phyloP scores from a whole-genome alignment of 352 stramenopile genomes.

The Globisporangium cystogenes region DNA sequence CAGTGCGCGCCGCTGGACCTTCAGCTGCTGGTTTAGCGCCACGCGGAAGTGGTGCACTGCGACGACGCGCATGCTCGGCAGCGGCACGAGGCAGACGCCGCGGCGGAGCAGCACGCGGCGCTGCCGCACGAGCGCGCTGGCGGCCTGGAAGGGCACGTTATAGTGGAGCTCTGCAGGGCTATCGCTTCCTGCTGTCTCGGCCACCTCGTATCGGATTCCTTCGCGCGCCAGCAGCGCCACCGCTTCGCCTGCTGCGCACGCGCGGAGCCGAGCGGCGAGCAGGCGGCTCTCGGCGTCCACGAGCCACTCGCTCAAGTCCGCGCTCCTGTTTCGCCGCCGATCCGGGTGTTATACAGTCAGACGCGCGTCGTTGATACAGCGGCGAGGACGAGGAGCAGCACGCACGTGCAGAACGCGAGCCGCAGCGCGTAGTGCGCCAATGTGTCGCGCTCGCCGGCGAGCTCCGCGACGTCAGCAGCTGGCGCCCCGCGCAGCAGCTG shows the following conservation, averaged over 20 bases:
- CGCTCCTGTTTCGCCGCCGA: no score
- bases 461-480: constrained; percentile 5
- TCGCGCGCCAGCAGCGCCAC: constrained; percentile 24
- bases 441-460: constrained; percentile 17
- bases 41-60: constrained; percentile 34
- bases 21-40: constrained; percentile 28
- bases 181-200: no score
- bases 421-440: constrained; percentile 44
- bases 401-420: constrained; percentile 51
- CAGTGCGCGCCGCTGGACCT: constrained; percentile 35
- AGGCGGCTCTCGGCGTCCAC: constrained; percentile 44
- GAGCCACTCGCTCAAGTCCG: constrained; percentile 39
- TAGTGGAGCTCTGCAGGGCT: constrained; percentile 8
- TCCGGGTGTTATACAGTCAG: not conserved
- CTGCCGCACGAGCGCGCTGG: constrained; percentile 25
- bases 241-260: not conserved
- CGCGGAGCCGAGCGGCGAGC: constrained; percentile 24
- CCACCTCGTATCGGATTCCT: constrained; percentile 26
- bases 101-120: constrained; percentile 37
- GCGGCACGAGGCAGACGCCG: constrained; percentile 42
- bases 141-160: constrained; percentile 47
- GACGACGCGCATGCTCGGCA: constrained; percentile 27
- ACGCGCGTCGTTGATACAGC: no score
- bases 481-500: constrained; percentile 32
- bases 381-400: no score